Evolutionary conservation across 2,329 filamentous ascomycete genomes (phyloP), one percentile per base, ranked within the genome.

Genomic region (Alternaria metachromatica): DNA sequence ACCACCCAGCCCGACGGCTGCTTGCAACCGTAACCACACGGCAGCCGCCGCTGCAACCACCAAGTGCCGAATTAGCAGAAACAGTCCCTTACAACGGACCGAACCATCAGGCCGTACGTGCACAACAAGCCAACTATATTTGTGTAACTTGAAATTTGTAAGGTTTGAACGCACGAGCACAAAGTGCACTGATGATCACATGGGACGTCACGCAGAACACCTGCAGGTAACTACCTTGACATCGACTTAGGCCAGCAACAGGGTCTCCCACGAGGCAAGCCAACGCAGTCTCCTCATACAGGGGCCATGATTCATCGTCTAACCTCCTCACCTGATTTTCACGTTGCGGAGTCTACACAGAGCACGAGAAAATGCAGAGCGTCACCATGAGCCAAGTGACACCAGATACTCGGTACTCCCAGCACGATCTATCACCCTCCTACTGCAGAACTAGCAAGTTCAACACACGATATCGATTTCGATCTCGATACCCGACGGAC

Each of bases 111-210:
- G 30, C 25, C 56, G 28, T 55, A 46, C 41, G 37, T 54, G 53
- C 55, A 62, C 62, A 25, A 50, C 58, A 57, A 45, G 18, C 46
- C 18, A 21, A 21, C 33, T 55, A 12, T 25, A 18, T 28, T 55
- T 30, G 49, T 55, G 62, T 49, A 51, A 45, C 53, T 41, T 25
- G 26, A 2, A 26, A 26, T 18, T 30, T 50, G n/a, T 55, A 61
- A 56, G 53, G 53, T 55, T 58, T 43, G 20, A 54, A 25, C 30
- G 62, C 58, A 62, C 62, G 51, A 58, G 43, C 37, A 62, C 26
- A 43, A 21, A 12, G 50, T 28, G 43, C 60, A 50, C 44, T 28
- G 30, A 33, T 23, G 20, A 25, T 20, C 25, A 54, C 7, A 44
- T 33, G 43, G 18, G 26, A 37, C 49, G 57, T 59, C 48, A 41